Evolutionary conservation across 1,139 yeast species (phyloP), one percentile per base, ranked within the genome.

Genomic region (Hyphopichia wangnamkhiaoensis): DNA sequence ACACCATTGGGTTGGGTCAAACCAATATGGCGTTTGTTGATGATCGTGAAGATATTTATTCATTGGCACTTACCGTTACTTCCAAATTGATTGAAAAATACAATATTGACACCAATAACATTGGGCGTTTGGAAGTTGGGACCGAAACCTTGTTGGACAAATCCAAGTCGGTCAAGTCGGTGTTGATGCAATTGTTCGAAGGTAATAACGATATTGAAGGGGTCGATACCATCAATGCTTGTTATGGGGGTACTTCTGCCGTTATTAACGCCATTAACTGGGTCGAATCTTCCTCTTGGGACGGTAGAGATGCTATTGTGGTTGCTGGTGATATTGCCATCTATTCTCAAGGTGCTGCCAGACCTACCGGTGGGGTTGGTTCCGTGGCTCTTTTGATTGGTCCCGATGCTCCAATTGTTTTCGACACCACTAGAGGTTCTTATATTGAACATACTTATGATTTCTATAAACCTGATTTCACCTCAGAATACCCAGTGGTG

Each of bases 281-380:
- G 98, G 70, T 94, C 54, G 97, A 93, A 69, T 89, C 97, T 25
- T 82, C 91, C 26, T 78, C 93, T 35, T 94, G 98, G 98, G 98
- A 94, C 61, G 99, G 99, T 49, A 82, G 98, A 68, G 91, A 93
- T 59, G 98, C 98, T 44, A 81, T 93, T 56, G 99, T 91, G 42
- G 96, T 91, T 31, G 84, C 94, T 59, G 98, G 97, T 65, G 99
- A 94, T 67, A 93, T 94, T 63, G 98, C 98, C 60, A 85, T 94
- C 54, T 94, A 94, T 69, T 90, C 93, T 54, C 80, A 91, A 71
- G 98, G 98, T 63, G 85, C 95, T 37, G 99, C 99, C 41, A 84
- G 99, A 75, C 98, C 99, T 57, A 93, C 98, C 43, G 99, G 99
- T 63, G 99, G 99, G 70, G 98, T 95, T 44, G 99, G 99, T 59